Base-by-base conservation (phyloP, 2,329 filamentous ascomycete species). In the Fusarium citri region DNA sequence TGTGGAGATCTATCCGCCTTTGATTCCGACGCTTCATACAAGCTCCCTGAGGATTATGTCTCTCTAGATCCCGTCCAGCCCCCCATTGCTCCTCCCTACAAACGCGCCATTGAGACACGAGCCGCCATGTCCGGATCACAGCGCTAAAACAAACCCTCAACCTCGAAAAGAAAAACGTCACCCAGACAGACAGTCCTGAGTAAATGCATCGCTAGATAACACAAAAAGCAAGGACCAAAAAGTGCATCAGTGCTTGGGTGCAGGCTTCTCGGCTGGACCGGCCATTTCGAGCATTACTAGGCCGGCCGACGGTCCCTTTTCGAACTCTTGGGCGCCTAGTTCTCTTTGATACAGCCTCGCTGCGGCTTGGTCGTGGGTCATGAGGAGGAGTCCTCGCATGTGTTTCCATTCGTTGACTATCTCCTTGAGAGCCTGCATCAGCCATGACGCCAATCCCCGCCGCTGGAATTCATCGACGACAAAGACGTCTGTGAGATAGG, bases 1-100 rank as follows among this genome's bases (percentile, higher is more conserved):
- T 99, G 96, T 78, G 96, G 96, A 47, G 96, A 99, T 80, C 85
- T 99, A 55, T 97, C 94, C 25, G 91, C 93, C 14, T 99, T 94
- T 82, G 96, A 99, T 82, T 94, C 95, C 1, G 96, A 99, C 84
- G 95, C 96, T 6, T 96, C 94, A 7, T 98, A 98, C 80, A 88
- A 92, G 72, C 84, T 99, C 20, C 94, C 96, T 1, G 92, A 94
- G 64, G 92, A 94, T 71, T 89, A 97, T 76, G 88, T 97, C 55
- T 94, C 92, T 72, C 86, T 98, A 50, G 94, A 98, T 78, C 96
- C 96, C 0, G 88, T 99, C 31, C 96, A 98, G 78, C 95, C 95
- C 28, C 96, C 96, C 1, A 99, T 96, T 37, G 96, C 96, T 12
- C 96, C 96, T 15, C 96, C 96, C 0, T 99, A 99, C 78, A 97